A percentile compares a stretch with the other conserved stretches of the same genome.
Conservation (phyloP, 2,329 filamentous ascomycete genomes). For the Chaetomium sp. region DNA sequence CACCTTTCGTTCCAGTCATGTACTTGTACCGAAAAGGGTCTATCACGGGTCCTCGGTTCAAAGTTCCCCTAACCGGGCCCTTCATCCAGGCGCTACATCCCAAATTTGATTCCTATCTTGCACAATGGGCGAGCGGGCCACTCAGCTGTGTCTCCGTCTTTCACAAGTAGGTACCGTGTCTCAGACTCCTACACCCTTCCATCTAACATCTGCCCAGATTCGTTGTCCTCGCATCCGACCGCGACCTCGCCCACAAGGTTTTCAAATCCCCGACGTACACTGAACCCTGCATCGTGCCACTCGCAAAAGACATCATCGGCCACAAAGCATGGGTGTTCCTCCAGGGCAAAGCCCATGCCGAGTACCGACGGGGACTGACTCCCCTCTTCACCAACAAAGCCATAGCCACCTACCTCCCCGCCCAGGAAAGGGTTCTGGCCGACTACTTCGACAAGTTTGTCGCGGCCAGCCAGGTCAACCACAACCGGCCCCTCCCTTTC, state of each 20-base stretch:
- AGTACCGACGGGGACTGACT: constrained; percentile 96
- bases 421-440: constrained; percentile 89
- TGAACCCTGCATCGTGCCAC: constrained; percentile 84
- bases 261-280: constrained; percentile 94
- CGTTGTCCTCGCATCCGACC: constrained; percentile 92
- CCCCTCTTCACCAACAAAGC: constrained; percentile 90
- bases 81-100: constrained; percentile 76
- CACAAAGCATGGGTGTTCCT: constrained; percentile 99
- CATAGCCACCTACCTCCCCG: constrained; percentile 83
- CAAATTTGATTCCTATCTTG: constrained; percentile 71
- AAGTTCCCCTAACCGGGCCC: constrained; percentile 71
- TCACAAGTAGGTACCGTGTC: constrained; percentile 72
- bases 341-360: constrained; percentile 90
- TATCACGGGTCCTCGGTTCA: constrained; percentile 65
- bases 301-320: constrained; percentile 63
- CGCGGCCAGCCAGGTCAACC: constrained; percentile 62
- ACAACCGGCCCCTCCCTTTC: constrained; percentile 72
- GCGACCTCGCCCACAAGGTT: constrained; percentile 93
- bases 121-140: constrained; percentile 76
- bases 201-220: constrained; percentile 60
- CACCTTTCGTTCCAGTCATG: constrained; percentile 47
- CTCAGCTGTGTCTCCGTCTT: constrained; percentile 83
- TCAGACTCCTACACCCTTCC: too few species aligned
- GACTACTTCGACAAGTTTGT: constrained; percentile 81
- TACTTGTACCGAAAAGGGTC: constrained; percentile 64